Conservation (phyloP, 2,329 filamentous ascomycete genomes). For the Shiraia bambusicola region DNA sequence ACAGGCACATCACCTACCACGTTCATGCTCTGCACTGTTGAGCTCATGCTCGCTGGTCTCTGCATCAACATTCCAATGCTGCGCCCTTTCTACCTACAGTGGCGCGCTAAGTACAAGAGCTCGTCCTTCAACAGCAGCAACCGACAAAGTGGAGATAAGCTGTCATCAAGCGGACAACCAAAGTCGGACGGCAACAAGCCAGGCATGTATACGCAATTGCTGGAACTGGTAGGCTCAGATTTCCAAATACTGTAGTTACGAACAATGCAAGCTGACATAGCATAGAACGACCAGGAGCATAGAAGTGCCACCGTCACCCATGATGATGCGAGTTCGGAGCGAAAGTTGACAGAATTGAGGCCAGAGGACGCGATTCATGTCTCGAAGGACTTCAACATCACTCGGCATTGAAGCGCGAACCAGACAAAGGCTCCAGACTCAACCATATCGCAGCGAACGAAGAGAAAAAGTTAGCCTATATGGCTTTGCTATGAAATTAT, state of each 20-base stretch:
- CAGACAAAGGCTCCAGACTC: too few relatives aligned
- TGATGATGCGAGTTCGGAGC: slow-evolving; percentile 23
- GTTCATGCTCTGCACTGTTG: slow-evolving; percentile 25
- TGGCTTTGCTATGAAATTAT: too few relatives aligned
- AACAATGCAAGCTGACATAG: slow-evolving; percentile 1
- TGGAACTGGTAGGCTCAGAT: slow-evolving; percentile 25
- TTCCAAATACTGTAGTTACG: too few relatives aligned
- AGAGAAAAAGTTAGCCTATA: too few relatives aligned
- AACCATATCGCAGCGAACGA: too few relatives aligned
- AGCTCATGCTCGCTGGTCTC: slow-evolving; percentile 24
- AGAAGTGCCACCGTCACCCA: slow-evolving; percentile 14
- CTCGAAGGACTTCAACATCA: slow-evolving; percentile 20
- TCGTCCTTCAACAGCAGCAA: slow-evolving; percentile 7
- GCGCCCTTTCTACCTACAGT: slow-evolving; percentile 22
- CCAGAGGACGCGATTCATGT: slow-evolving; percentile 18
- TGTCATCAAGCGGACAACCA: slow-evolving; percentile 9
- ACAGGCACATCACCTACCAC: slow-evolving; percentile 25
- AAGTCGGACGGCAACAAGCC: slow-evolving; percentile 8
- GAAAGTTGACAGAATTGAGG: slow-evolving; percentile 16
- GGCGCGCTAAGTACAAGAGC: slow-evolving; percentile 21
- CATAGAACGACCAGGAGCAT: slow-evolving; percentile 21
- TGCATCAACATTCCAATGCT: slow-evolving; percentile 29
- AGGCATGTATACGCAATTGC: slow-evolving; percentile 22
- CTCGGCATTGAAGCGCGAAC: slow-evolving; percentile 3
- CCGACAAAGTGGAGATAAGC: slow-evolving; percentile 6